Base-by-base conservation (phyloP, 768 basidiomycete species). In the Coprinopsis sp. region DNA sequence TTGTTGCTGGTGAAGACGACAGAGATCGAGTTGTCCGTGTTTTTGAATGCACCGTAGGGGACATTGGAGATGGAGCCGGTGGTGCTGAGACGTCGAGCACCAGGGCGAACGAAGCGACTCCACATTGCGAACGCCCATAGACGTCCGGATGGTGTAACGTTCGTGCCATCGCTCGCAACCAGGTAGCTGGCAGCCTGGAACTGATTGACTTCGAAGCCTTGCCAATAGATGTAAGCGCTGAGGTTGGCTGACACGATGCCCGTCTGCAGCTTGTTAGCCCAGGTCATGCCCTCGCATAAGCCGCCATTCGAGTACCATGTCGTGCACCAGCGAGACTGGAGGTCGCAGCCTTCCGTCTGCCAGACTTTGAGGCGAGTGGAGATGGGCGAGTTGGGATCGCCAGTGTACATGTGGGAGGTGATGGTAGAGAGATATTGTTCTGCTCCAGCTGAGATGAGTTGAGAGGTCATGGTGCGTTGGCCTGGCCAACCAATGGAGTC, bases 281-380 rank as follows among this genome's bases (percentile, higher is more conserved):
- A 53, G 31, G 52, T 53, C 44, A 53, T 23, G 21, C 52, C 52
- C 33, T 53, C 52, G 44, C 48, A 49, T 13, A 40, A 25, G 10
- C 52, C 52, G 25, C 52, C 52, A 23, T 53, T 53, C 38, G 48
- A 41, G 37, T 53, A 53, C 52, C 52, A 53, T 7, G 52, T 53
- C 29, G 52, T 40, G 48, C 52, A 50, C 52, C 52, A 53, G 12
- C 48, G 48, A 12, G 52, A 53, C 33, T 53, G 44, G 41, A 53
- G 52, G 30, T 53, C 52, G 33, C 48, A 49, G 11, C 41, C 52
- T 28, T 53, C 52, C 8, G 52, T 53, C 27, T 53, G 52, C 52
- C 52, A 53, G 33, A 29, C 31, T 33, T 53, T 53, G 44, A 53
- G 48, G 24, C 48, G 48, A 11, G 52, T 53, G 39, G 23, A 33